Evolutionary conservation across 495 filamentous ascomycete genomes (phyloP).

Genomic region (Aspergillus sparsus): DNA sequence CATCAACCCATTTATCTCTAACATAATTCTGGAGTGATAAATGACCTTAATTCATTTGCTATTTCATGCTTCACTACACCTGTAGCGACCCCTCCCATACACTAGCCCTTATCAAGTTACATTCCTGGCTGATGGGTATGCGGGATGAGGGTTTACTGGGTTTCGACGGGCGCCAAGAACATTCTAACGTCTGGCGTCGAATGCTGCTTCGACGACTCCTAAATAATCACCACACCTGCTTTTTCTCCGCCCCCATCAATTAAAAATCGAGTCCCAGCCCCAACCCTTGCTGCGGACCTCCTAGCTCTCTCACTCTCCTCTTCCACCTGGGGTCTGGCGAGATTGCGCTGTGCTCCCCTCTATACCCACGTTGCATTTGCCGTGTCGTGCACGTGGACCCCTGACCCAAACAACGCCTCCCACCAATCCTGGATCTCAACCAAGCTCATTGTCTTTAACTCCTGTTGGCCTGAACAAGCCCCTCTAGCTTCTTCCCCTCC

Average conservation of each 20-base stretch:
- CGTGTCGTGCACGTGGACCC: constrained; percentile 32
- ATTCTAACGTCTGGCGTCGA: constrained; percentile 22
- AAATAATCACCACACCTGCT: constrained; percentile 14
- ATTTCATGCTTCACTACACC: background rate
- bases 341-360: constrained; percentile 8
- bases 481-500: constrained; percentile 31
- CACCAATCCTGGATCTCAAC: constrained; percentile 17
- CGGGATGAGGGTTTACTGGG: constrained; percentile 13
- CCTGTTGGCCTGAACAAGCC: constrained; percentile 17
- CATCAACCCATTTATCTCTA: background rate
- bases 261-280: constrained; percentile 1
- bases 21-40: constrained; percentile 8
- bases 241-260: constrained; percentile 12
- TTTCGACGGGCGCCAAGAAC: constrained; percentile 22
- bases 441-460: constrained; percentile 12
- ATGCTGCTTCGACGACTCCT: constrained; percentile 11
- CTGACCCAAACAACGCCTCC: constrained; percentile 34
- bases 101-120: constrained; percentile 1
- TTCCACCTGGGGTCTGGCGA: constrained; percentile 5
- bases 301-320: background rate
- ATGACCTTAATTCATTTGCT: too few relatives aligned
- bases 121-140: constrained; percentile 11
- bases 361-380: constrained; percentile 16
- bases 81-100: constrained; percentile 1
- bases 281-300: constrained; percentile 4